Base-by-base conservation (phyloP, 164 flowering plant species). In the Platanus orientalis region DNA sequence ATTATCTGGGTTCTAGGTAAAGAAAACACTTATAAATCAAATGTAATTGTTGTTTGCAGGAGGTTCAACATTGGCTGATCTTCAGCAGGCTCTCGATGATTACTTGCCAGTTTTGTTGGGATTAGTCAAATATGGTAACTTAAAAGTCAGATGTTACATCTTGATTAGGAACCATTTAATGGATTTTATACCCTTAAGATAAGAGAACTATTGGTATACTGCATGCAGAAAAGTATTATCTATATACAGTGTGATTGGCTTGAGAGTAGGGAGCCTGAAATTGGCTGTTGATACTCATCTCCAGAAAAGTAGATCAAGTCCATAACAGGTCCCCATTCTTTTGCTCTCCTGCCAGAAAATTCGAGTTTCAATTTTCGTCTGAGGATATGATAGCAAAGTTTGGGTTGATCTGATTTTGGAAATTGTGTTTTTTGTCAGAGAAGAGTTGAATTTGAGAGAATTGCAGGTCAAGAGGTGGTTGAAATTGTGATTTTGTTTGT, bases 91-190 rank as follows among this genome's bases (percentile, higher is more conserved):
- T 68, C 79, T 87, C n/a, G 88, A 83, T 69, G 92, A 85, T 74
- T 90, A 90, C 78, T 78, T 90, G 75, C 88, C 92, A 23, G 84
- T 87, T 57, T 76, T 90, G 45, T 59, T 90, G 76, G 96, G 96
- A 74, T 75, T 90, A 71, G 86, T 83, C 45, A 86, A 80, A 78
- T 84, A 90, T 63, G 93, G 96, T 89, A 76, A 62, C 11, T 27
- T 14, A 23, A 23, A 51, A 14, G 16, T 28, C 27, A 53, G n/a
- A n/a, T n/a, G 12, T 24, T 14, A 24, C 12, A 13, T 26, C 20
- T 57, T 26, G 24, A 56, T 24, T 42, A 39, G 9, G 13, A 24
- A 23, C 10, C 1, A 20, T 36, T 20, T n/a, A 39, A 1, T 16
- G 21, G 6, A 36, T 39, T 58, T 13, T 39, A 14, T 58, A 13